Conservation (phyloP, 2,329 filamentous ascomycete genomes). For the Myriosclerotinia scirpicola region DNA sequence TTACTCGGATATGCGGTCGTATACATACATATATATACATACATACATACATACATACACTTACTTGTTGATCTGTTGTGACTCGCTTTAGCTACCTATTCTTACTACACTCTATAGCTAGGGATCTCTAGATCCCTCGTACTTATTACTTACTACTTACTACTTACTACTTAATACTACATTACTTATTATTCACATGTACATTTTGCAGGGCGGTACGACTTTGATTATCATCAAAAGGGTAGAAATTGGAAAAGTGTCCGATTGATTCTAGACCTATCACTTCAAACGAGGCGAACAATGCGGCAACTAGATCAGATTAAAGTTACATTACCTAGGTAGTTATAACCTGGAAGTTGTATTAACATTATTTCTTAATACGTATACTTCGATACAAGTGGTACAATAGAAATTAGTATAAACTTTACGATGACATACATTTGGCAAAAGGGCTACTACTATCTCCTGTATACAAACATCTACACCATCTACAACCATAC, state of each 20-base stretch:
- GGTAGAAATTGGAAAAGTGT: neutral
- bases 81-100: neutral
- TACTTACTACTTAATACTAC: too few species aligned
- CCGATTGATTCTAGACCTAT: conserved; percentile 19
- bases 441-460: too few species aligned
- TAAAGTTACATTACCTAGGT: conserved; percentile 23
- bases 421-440: too few species aligned
- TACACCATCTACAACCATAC: too few species aligned
- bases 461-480: too few species aligned
- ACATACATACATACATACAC: neutral
- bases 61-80: conserved; percentile 11
- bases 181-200: neutral
- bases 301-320: conserved; percentile 22
- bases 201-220: neutral
- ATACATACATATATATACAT: neutral
- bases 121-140: too few species aligned
- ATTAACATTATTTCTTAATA: neutral
- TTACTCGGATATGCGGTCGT: conserved; percentile 15
- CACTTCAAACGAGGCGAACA: conserved; percentile 23
- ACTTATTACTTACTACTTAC: too few species aligned
- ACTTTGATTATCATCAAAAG: neutral
- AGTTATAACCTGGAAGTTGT: neutral
- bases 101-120: too few species aligned
- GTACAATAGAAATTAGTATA: too few species aligned
- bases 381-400: too few species aligned